phyloP scores from a whole-genome alignment of 352 stramenopile genomes.

The Hyaloperonospora brassicae region DNA sequence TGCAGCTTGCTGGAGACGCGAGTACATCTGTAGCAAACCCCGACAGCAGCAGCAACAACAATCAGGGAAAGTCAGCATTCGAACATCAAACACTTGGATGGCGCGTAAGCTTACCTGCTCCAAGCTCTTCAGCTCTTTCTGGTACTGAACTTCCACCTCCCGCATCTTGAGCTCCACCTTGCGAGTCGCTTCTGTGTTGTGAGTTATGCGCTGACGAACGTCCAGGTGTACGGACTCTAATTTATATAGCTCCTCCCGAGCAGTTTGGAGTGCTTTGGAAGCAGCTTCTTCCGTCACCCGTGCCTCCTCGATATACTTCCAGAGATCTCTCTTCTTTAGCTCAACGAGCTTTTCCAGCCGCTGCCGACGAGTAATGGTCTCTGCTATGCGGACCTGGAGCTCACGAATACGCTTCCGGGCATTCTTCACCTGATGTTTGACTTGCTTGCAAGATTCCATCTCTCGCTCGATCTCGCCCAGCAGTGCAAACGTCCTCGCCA shows the following conservation, averaged over 20 bases:
- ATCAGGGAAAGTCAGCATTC: slow-evolving; percentile 4
- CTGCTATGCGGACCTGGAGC: slow-evolving; percentile 34
- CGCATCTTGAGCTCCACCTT: slow-evolving; percentile 61
- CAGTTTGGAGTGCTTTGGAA: slow-evolving; percentile 42
- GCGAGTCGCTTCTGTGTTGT: slow-evolving; percentile 40
- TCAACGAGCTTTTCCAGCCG: slow-evolving; percentile 60
- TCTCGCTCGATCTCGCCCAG: slow-evolving; percentile 58
- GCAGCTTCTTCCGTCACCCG: slow-evolving; percentile 54
- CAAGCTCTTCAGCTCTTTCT: slow-evolving; percentile 58
- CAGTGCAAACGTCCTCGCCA: slow-evolving; percentile 49
- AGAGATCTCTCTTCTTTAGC: slow-evolving; percentile 62
- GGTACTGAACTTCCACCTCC: slow-evolving; percentile 53
- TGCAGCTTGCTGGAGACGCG: slow-evolving; percentile 45
- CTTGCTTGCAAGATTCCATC: slow-evolving; percentile 55
- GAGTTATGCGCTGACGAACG: slow-evolving; percentile 44
- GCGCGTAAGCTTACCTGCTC: slow-evolving; percentile 35
- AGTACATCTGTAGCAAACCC: slow-evolving; percentile 47
- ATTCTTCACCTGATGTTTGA: slow-evolving; percentile 64
- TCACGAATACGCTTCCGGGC: slow-evolving; percentile 45
- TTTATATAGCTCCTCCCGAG: slow-evolving; percentile 48
- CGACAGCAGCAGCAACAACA: too few relatives aligned
- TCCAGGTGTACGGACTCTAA: slow-evolving; percentile 40
- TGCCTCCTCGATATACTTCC: slow-evolving; percentile 57
- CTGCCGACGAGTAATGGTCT: slow-evolving; percentile 60
- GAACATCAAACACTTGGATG: slow-evolving; percentile 1